Conservation (phyloP, 2,329 filamentous ascomycete genomes). For the Fusarium sp. region DNA sequence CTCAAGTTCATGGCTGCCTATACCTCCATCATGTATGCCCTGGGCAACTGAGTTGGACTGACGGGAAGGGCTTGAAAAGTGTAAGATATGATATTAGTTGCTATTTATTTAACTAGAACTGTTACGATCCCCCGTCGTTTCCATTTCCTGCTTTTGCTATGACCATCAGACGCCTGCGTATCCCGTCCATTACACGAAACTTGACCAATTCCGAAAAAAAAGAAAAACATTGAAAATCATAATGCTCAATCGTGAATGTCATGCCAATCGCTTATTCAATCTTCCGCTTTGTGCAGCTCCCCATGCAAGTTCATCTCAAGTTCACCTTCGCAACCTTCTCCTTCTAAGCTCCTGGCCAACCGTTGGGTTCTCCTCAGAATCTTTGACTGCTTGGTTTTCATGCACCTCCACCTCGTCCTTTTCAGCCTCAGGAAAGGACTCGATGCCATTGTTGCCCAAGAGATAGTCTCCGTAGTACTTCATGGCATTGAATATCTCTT, state of each 20-base stretch:
- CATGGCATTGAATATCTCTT: constrained; percentile 86
- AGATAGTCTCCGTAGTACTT: constrained; percentile 87
- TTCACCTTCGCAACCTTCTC: constrained; percentile 46
- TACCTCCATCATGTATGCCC: constrained; percentile 55
- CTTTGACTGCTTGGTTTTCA: neutral
- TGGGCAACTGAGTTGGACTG: constrained; percentile 46
- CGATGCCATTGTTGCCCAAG: constrained; percentile 76
- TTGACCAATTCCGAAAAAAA: constrained; percentile 3
- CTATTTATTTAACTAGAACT: constrained; percentile 17
- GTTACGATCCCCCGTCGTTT: constrained; percentile 25
- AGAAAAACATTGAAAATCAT: constrained; percentile 17
- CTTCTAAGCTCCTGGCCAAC: constrained; percentile 49
- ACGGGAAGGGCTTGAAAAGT: neutral
- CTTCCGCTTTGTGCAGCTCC: neutral
- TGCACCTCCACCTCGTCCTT: constrained; percentile 37
- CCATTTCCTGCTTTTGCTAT: constrained; percentile 23
- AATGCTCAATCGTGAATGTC: constrained; percentile 30
- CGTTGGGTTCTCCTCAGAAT: constrained; percentile 27
- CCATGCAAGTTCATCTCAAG: neutral
- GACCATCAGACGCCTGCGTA: constrained; percentile 36
- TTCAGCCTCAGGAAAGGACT: constrained; percentile 53
- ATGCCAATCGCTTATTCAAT: constrained; percentile 17
- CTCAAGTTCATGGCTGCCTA: constrained; percentile 61
- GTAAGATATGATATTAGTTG: constrained; percentile 22
- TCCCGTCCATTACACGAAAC: constrained; percentile 13